phyloP scores from a whole-genome alignment of 2,329 filamentous ascomycete genomes.

The Talaromyces sp. region DNA sequence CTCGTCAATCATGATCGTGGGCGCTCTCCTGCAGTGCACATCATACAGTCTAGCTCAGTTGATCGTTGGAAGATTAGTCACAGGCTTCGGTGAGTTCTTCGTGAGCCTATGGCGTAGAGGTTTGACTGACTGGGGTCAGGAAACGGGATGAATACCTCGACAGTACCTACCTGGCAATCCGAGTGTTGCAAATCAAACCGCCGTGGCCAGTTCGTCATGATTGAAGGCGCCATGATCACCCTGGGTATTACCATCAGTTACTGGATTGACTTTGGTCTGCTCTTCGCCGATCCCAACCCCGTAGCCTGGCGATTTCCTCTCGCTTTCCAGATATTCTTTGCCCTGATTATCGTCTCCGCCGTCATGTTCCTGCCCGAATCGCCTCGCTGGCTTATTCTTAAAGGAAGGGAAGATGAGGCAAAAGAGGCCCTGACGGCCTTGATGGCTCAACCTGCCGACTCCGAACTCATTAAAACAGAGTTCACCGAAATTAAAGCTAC shows the following conservation, averaged over 20 bases:
- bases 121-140: conserved; percentile 13
- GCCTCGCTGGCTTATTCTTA: conserved; percentile 53
- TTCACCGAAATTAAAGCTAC: conserved; percentile 50
- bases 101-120: too few relatives aligned
- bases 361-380: conserved; percentile 51
- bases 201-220: conserved; percentile 48
- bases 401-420: conserved; percentile 50
- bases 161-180: conserved; percentile 47
- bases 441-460: conserved; percentile 41
- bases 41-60: conserved; percentile 44
- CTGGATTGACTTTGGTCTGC: conserved; percentile 49
- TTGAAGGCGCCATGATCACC: conserved; percentile 48
- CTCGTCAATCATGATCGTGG: conserved; percentile 45
- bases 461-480: conserved; percentile 40
- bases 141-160: conserved; percentile 48
- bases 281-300: conserved; percentile 44
- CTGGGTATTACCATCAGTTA: conserved; percentile 46
- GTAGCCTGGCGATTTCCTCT: conserved; percentile 53
- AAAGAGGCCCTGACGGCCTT: conserved; percentile 42
- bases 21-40: conserved; percentile 44
- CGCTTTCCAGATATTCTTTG: conserved; percentile 53
- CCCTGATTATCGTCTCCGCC: conserved; percentile 44
- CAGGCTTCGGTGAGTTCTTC: conserved; percentile 38
- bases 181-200: conserved; percentile 48
- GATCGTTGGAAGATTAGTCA: conserved; percentile 47